phyloP scores from a whole-genome alignment of 345 rosid genomes.

The Bretschneidera sinensis region DNA sequence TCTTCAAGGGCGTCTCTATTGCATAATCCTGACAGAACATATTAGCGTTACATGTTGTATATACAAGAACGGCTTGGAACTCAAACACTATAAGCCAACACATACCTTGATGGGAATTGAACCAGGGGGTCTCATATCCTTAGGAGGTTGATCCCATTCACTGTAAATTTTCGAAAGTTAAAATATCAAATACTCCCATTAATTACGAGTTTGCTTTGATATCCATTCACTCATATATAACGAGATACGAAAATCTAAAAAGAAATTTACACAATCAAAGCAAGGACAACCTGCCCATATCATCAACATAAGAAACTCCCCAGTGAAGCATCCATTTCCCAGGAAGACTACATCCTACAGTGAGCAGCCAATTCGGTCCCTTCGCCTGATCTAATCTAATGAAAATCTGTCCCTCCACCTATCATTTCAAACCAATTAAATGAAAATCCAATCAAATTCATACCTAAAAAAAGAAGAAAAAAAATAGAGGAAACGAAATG shows the following conservation, averaged over 20 bases:
- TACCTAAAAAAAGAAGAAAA: neutral
- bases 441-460: constrained; percentile 4
- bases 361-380: constrained; percentile 49
- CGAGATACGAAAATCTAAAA: no score
- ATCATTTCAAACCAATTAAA: constrained; percentile 19
- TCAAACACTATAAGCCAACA: constrained; percentile 12
- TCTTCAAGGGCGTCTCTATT: constrained; percentile 80
- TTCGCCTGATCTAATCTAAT: constrained; percentile 52
- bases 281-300: constrained; percentile 60
- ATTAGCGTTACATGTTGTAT: neutral
- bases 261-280: constrained; percentile 1
- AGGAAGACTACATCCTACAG: constrained; percentile 77
- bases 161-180: constrained; percentile 32
- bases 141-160: constrained; percentile 98
- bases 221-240: no score
- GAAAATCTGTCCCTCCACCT: constrained; percentile 80
- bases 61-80: neutral
- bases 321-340: constrained; percentile 96
- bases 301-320: constrained; percentile 82
- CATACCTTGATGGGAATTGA: constrained; percentile 70
- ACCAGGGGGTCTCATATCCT: constrained; percentile 79
- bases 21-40: constrained; percentile 71
- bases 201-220: neutral
- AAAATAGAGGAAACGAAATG: neutral
- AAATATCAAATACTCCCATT: constrained; percentile 8